Conservation (phyloP, 805 yeast genomes). For the Nakazawaea ambrosiae region DNA sequence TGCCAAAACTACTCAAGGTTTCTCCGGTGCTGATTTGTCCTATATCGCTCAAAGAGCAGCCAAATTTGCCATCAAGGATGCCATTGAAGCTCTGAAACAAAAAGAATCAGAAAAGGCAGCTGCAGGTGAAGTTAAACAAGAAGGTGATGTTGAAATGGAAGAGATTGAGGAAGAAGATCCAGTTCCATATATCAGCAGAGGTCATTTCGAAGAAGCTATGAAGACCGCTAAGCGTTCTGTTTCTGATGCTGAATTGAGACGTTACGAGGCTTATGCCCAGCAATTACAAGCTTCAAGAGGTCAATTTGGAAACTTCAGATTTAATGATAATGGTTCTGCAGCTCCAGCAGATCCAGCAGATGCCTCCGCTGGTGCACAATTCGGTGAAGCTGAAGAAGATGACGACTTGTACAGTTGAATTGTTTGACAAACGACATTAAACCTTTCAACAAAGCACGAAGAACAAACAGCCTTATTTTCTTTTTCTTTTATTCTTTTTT, state of each 20-base stretch:
- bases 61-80: constrained; percentile 95
- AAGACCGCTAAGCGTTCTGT: constrained; percentile 98
- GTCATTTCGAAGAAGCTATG: constrained; percentile 99
- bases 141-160: constrained; percentile 31
- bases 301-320: constrained; percentile 83
- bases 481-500: too few relatives aligned
- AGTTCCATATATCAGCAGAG: constrained; percentile 90
- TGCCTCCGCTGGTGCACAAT: constrained; percentile 34
- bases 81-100: constrained; percentile 74
- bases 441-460: too few relatives aligned
- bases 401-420: constrained; percentile 33
- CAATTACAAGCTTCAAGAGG: constrained; percentile 96
- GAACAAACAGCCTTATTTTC: too few relatives aligned
- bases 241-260: constrained; percentile 93
- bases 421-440: too few relatives aligned
- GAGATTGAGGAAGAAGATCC: constrained; percentile 82
- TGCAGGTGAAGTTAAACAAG: constrained; percentile 20
- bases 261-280: constrained; percentile 97
- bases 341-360: constrained; percentile 25
- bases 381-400: constrained; percentile 42
- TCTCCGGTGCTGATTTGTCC: constrained; percentile 97
- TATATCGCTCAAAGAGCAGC: constrained; percentile 99
- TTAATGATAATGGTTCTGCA: constrained; percentile 41
- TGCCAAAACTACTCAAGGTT: constrained; percentile 93
- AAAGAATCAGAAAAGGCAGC: constrained; percentile 41